Evolutionary conservation across 2,329 filamentous ascomycete genomes (phyloP), one percentile per base, ranked within the genome.

Genomic region (Ampelomyces quisqualis): DNA sequence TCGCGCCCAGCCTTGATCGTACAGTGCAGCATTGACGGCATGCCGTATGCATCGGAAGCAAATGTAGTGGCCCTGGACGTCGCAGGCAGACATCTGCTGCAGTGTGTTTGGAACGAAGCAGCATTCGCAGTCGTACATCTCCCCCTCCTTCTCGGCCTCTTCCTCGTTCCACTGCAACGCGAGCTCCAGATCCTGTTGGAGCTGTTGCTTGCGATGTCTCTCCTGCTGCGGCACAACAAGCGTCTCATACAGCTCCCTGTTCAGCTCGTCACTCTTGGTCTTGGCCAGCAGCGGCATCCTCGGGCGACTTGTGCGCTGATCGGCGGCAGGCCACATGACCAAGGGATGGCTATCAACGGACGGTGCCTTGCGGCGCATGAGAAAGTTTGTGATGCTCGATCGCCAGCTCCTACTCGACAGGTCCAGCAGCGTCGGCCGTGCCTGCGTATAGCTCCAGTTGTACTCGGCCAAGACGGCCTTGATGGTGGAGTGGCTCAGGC

Each of bases 1-100:
- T 44, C 86, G 83, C 34, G 82, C 80, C 88, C 91, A 96, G 37
- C 88, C 88, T 66, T 97, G 93, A 0, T 93, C 93, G 63, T 95
- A 97, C 0, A 97, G 73, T 2, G 90, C 90, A 64, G 97, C 91
- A 34, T 85, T 86, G 44, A 91, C 78, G 8, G 90, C 85, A 51
- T 86, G 82, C 49, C 85, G 84, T 35, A 97, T 84, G 67, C 93
- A 97, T 31, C 80, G 80, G 68, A 90, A 84, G 70, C 88, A 93
- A 39, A 91, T 76, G 61, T 87, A 79, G 69, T 93, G 88, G 2
- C 80, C 82, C 2, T 79, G 76, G 21, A 74, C 68, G 59, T 79
- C 79, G 70, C 88, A 93, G n/a, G 80, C 77, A 0, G 85, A 81
- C 43, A 90, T 78, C 57, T 87, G 80, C 64, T 91, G 86, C 49